Percentiles rank a stretch among this genome's conserved stretches.
These are phyloP conservation scores for Astrothelium macrocarpum DNA, from an alignment of 495 filamentous ascomycete genomes.

Conservation along the genomic window DNA sequence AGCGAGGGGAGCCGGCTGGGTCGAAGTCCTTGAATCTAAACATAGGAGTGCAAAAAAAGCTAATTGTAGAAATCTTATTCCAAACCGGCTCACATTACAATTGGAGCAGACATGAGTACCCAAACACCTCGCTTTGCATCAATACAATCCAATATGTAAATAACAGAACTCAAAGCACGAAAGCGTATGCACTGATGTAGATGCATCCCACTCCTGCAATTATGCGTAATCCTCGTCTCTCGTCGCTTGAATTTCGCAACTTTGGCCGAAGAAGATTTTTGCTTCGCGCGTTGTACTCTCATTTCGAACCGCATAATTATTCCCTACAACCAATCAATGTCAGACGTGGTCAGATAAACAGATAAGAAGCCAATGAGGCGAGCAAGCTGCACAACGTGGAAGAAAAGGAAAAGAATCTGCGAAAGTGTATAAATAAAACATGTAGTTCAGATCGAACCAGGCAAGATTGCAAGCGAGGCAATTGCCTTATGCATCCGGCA, in stretches of 20 bases:
- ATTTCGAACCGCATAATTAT: constrained; percentile 28
- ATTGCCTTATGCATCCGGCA: not conserved
- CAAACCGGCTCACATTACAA: not conserved
- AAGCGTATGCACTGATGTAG: not conserved
- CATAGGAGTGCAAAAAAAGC: not conserved
- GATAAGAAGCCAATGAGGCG: not conserved
- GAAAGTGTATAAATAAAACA: not conserved
- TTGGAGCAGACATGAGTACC: not conserved
- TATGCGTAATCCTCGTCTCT: constrained; percentile 1
- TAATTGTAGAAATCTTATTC: not conserved
- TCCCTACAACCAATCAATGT: constrained; percentile 18
- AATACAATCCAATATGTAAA: not conserved
- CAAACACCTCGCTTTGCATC: not conserved
- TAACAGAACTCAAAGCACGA: not conserved
- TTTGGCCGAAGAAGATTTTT: constrained; percentile 29
- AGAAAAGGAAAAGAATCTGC: not conserved
- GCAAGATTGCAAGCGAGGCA: not conserved
- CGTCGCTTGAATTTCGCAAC: constrained; percentile 15
- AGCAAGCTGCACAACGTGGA: too few relatives aligned
- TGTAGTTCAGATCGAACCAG: not conserved
- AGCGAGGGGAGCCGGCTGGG: constrained; percentile 2
- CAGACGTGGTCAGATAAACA: not conserved
- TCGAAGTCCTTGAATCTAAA: too few relatives aligned
- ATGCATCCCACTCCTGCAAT: not conserved
- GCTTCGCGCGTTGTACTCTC: constrained; percentile 21